These are phyloP conservation scores for Aspergillus latus DNA, from an alignment of 2,329 filamentous ascomycete genomes.

Conservation along the genomic window DNA sequence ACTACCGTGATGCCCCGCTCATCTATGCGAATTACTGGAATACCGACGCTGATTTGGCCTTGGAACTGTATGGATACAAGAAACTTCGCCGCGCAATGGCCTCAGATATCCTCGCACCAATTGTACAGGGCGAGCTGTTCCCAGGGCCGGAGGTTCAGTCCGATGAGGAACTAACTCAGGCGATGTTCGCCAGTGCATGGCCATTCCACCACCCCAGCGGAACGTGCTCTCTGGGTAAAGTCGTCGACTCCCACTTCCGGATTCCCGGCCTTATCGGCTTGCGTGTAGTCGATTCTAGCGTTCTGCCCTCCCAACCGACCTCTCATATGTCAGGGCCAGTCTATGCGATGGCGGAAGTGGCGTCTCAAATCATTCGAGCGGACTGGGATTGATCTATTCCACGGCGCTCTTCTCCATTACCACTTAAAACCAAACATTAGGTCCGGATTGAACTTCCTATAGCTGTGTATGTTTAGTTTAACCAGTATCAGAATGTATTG, in stretches of 20 bases:
- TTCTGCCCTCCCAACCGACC: background rate
- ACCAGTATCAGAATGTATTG: too few species aligned
- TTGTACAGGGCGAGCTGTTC: background rate
- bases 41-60: background rate
- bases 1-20: background rate
- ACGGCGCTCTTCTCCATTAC: background rate
- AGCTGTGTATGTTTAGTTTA: background rate
- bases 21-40: background rate
- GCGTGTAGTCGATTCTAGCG: background rate
- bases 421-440: background rate
- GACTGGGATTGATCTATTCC: background rate
- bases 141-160: background rate
- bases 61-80: background rate
- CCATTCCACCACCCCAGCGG: background rate
- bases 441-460: background rate
- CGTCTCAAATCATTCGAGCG: background rate
- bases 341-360: background rate
- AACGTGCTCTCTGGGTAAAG: background rate
- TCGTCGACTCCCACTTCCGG: background rate
- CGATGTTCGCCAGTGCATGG: background rate
- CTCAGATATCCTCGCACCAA: background rate
- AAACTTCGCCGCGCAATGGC: background rate
- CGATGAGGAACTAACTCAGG: background rate
- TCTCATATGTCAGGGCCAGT: background rate
- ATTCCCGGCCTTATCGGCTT: background rate